Base-by-base conservation (phyloP, 1,139 yeast species). In the Suhomyces wounanorum region DNA sequence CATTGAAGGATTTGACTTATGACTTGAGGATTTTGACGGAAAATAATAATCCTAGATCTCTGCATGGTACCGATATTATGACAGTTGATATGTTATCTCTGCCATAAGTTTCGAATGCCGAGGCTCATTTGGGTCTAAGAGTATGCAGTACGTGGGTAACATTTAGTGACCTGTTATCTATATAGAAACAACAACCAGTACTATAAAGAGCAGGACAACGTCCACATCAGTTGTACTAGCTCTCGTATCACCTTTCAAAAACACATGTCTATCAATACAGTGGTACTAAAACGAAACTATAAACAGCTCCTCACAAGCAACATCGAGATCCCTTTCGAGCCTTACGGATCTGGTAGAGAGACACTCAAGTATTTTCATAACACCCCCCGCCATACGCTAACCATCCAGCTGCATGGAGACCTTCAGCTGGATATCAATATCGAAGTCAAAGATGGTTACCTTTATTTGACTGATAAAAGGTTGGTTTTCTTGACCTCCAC, bases 401-500 rank as follows among this genome's bases (percentile, higher is more conserved):
- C 48, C 44, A 59, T 53, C n/a, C 50, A 13, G 54, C 63, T 49
- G 55, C 53, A 16, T 51, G 28, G 44, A 54, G 30, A 59, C 55
- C 13, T 61, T 50, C 33, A 49, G 7, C 51, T 43, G 4, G 43
- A 40, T 7, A 47, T 70, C 18, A 59, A 63, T 33, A 70, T 75
- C 16, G 52, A 55, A 1, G 70, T 75, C 13, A 56, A 62, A 5
- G 66, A 59, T 53, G 81, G 81, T 1, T 63, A 60, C 45, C 45
- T 77, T 14, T 75, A 67, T 51, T 58, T 76, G 21, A 77, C 81
- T 1, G 69, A 65, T 37, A 67, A 65, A 49, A 55, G 80, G 47
- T 52, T 77, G 7, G 61, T 76, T 2, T 77, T 58, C 54, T 57
- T 75, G 6, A 75, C 79, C 0, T 72, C 62, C 0, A 60, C 48